Evolutionary conservation across 164 flowering plant species (phyloP), one percentile per base, ranked within the genome.

Genomic region (Echeveria elegans): DNA sequence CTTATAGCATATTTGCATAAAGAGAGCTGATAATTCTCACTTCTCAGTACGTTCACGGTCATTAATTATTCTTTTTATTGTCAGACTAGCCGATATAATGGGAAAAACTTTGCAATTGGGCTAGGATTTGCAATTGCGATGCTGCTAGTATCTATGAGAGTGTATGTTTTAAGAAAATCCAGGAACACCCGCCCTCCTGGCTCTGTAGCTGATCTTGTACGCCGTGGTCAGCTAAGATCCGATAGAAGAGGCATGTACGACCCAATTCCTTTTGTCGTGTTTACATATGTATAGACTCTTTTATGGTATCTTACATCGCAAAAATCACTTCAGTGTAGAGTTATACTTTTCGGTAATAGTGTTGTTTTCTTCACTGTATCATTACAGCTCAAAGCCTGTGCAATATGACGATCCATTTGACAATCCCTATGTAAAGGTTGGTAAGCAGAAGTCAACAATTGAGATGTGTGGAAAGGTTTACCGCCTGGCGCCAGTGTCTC

Each of bases 241-340:
- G 97, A 94, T 88, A 89, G 88, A 83, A 86, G 97, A 91, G 97
- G 99, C 97, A 91, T 94, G 99, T 94, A 94, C 76, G 99, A 34
- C 66, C 45, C 66, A 23, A 19, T 24, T 7, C 66, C 26, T 40
- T 34, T 40, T 9, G 26, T n/a, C 21, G 14, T 36, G 65, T 21
- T 63, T 63, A 37, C 66, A n/a, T 56, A 9, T 28, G 8, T 26
- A n/a, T 37, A 19, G 37, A n/a, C 28, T 5, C 29, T 12, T n/a
- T 63, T n/a, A n/a, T 8, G 1, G 15, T 36, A 0, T 26, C 26
- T 32, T 6, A 31, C 45, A 1, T 61, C 38, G n/a, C n/a, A n/a
- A n/a, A n/a, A n/a, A n/a, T n/a, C n/a, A n/a, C n/a, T 61, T 61
- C 23, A 12, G 61, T 14, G 6, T 56, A 26, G 18, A 26, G 5